Base-by-base conservation (phyloP, 352 stramenopile genomes). In the Globisporangium solare region DNA sequence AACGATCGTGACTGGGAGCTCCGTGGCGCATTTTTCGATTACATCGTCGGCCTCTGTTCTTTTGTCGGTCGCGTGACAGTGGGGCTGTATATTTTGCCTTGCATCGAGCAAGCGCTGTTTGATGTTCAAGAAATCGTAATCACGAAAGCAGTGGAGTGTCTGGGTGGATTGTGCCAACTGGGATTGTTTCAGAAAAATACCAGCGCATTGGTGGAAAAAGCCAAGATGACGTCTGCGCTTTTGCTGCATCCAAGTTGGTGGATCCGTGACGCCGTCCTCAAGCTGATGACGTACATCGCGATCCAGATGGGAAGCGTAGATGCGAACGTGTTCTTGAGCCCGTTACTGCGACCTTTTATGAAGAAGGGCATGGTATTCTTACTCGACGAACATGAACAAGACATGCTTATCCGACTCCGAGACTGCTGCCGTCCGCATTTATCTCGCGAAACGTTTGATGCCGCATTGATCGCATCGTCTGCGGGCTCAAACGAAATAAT, bases 81-180 rank as follows among this genome's bases (percentile, higher is more conserved):
- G 0, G 94, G 98, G 67, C 80, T 98, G 27, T 99, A 99, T 74
- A 97, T 99, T 41, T 58, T 99, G 21, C 97, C 97, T 21, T 99
- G 95, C 64, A 94, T 99, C 48, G 96, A 99, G 67, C 95, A 97
- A 61, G 95, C 92, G 8, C 79, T 99, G 1, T 96, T 97, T 51
- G 97, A 99, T 76, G 83, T 94, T 2, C 88, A 98, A 66, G 95
- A 99, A 53, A 87, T 95, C 47, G 97, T 99, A 13, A 95, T 99
- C 31, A 92, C 82, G 1, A 89, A 95, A 49, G 95, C 95, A 18
- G 68, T 99, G 2, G 73, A 86, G 20, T 98, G 94, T 56, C 70
- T 99, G 14, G 83, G 74, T 21, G 73, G 89, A 7, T 70, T 99
- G 15, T 90, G 96, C 39, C 79, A 96, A 37, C 77, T 98, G 22